Base-by-base conservation (phyloP, 768 basidiomycete genomes). In the Glaciozyma martinii region DNA sequence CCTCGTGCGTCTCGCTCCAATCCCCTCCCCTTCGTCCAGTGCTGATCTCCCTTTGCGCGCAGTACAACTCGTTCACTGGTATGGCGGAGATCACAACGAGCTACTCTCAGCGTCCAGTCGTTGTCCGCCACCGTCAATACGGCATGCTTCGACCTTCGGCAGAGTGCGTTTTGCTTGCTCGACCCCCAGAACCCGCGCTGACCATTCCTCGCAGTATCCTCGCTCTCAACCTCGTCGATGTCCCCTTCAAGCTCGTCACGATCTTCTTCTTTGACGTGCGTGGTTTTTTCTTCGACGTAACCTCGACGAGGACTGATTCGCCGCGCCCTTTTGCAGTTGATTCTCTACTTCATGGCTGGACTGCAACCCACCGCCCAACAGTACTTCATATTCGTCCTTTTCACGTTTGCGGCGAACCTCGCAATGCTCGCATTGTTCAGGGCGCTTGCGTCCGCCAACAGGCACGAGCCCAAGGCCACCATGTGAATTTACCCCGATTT, bases 341-440 rank as follows among this genome's bases (percentile, higher is more conserved):
- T 40, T 13, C 37, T 40, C 37, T 40, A 81, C 69, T 80, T 80
- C 70, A 79, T 80, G 79, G 75, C 73, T 25, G 77, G 81, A 49
- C 75, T 80, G 1, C 74, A 73, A 16, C 67, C 78, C n/a, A 74
- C 75, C 32, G 77, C 80, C 1, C 76, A 74, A 29, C 71, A 76
- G 7, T 80, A 81, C 75, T 78, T 78, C 74, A 76, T 78, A 60
- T 79, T 76, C 72, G 63, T 78, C 37, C 74, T 80, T 16, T 76
- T 79, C 75, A 77, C 75, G 57, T 77, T 77, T 65, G 71, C 68
- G 60, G 69, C 40, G 59, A 76, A 75, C 18, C 66, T 76, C 44
- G 68, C 74, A 61, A 78, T 81, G 76, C 75, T 76, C 0, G 78
- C 62, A n/a, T 69, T 73, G 60, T 73, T 73, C 71, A 62, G 71